Evolutionary conservation across 2,329 filamentous ascomycete genomes (phyloP), one percentile per base, ranked within the genome.

Genomic region (Chaetomium strumarium): DNA sequence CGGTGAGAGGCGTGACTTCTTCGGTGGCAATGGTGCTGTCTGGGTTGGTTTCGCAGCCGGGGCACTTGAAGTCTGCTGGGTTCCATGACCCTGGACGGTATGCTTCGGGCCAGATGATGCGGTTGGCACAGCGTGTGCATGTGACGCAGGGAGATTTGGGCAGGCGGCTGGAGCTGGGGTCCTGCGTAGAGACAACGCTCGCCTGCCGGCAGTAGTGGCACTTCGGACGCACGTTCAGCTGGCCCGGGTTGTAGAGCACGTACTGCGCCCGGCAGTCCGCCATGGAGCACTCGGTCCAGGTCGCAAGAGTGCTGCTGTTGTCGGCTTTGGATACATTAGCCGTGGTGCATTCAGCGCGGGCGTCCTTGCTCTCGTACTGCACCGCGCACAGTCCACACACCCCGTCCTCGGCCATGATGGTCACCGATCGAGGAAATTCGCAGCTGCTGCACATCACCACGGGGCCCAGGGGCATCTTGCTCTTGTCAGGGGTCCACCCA

Each of bases 271-370:
- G 68, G 60, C 76, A 79, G 9, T 61, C 60, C 1, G 44, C 51
- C n/a, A 67, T 63, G 36, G 55, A 63, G 58, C 76, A 79, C 60
- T 78, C 75, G 0, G 76, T 72, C 76, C 76, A 79, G 14, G 66
- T 65, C 0, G 64, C 67, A 3, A 60, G 57, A 0, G 70, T 72
- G 9, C 53, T 48, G 38, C 66, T 61, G 36, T 58, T 60, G 50
- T 72, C 65, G 0, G 64, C 58, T 20, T 52, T 52, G 0, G 63
- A 66, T 17, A 71, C 73, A 40, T 68, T 63, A 16, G 56, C 57
- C 2, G 52, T 43, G 12, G 63, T 10, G 8, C 57, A 51, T 5
- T 59, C 56, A 3, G 63, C 56, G 19, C 65, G 57, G 11, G 24
- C 12, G 2, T 68, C 62, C 9, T 62, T 49, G 1, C 30, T 24